phyloP scores from a whole-genome alignment of 345 rosid species.

The Populus euphratica region DNA sequence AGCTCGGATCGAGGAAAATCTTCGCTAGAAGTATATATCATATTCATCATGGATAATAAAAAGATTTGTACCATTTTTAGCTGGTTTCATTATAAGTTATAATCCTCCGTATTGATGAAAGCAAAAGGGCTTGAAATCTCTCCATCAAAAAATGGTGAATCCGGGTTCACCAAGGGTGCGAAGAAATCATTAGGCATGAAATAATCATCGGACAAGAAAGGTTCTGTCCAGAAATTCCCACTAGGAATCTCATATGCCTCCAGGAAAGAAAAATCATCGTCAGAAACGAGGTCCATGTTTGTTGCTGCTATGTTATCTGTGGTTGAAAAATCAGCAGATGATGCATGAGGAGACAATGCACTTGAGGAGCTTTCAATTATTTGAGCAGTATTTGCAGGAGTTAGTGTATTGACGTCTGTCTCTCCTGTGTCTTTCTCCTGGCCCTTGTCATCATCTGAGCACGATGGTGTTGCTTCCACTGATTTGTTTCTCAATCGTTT shows the following conservation, averaged over 20 bases:
- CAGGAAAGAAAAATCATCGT: slow-evolving; percentile 14
- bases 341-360: slow-evolving; percentile 16
- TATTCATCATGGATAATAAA: neutral
- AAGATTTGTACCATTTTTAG: neutral
- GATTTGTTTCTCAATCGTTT: slow-evolving; percentile 25
- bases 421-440: slow-evolving; percentile 7
- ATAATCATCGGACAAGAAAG: slow-evolving; percentile 25
- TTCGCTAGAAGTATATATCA: neutral
- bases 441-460: neutral
- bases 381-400: neutral
- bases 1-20: neutral
- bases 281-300: neutral
- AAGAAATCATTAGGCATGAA: slow-evolving; percentile 14
- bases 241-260: slow-evolving; percentile 15
- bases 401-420: neutral
- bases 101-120: neutral
- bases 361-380: slow-evolving; percentile 23
- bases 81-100: too few relatives aligned
- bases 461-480: neutral
- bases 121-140: slow-evolving; percentile 16
- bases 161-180: slow-evolving; percentile 7
- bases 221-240: slow-evolving; percentile 48
- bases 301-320: neutral
- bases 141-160: slow-evolving; percentile 23
- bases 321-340: slow-evolving; percentile 16